Percentiles rank a stretch among this genome's conserved stretches.
These are phyloP conservation scores for Neopestalotiopsis rosae DNA, from an alignment of 2,329 filamentous ascomycete genomes.

Conservation along the genomic window DNA sequence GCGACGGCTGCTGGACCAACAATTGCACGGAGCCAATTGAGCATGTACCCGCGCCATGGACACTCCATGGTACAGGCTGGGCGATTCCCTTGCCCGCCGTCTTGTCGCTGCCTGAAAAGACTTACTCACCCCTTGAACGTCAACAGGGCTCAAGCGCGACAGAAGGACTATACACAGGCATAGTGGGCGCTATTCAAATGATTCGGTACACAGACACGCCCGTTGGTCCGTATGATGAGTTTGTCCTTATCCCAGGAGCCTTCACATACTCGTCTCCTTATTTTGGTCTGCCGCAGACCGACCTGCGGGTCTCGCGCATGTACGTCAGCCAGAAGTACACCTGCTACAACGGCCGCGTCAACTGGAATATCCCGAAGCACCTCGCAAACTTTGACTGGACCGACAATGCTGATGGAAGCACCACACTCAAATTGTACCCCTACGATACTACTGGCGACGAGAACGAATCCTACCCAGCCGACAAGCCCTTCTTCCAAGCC, in stretches of 20 bases:
- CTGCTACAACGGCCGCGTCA: slow-evolving; percentile 37
- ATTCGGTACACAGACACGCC: slow-evolving; percentile 37
- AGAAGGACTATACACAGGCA: slow-evolving; percentile 33
- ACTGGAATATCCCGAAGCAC: slow-evolving; percentile 42
- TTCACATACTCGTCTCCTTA: slow-evolving; percentile 22
- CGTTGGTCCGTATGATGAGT: slow-evolving; percentile 40
- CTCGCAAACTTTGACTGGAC: slow-evolving; percentile 37
- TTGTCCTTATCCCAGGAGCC: slow-evolving; percentile 35
- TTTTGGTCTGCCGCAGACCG: slow-evolving; percentile 13
- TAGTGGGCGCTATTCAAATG: slow-evolving; percentile 35
- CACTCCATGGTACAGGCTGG: slow-evolving; percentile 19
- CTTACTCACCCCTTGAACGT: slow-evolving; percentile 16
- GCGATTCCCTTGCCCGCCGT: slow-evolving; percentile 21
- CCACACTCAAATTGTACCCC: slow-evolving; percentile 32
- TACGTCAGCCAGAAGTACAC: slow-evolving; percentile 39
- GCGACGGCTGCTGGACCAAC: slow-evolving; percentile 16
- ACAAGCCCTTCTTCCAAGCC: slow-evolving; percentile 32
- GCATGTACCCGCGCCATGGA: slow-evolving; percentile 10
- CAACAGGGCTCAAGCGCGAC: slow-evolving; percentile 5
- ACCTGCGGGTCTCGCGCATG: slow-evolving; percentile 37
- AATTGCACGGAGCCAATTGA: slow-evolving; percentile 18
- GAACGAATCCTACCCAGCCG: slow-evolving; percentile 16
- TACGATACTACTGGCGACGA: slow-evolving; percentile 19
- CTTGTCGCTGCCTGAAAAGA: slow-evolving; percentile 23
- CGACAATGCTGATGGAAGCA: slow-evolving; percentile 20